Base-by-base conservation (phyloP, 345 rosid genomes). In the Carallia brachiata region DNA sequence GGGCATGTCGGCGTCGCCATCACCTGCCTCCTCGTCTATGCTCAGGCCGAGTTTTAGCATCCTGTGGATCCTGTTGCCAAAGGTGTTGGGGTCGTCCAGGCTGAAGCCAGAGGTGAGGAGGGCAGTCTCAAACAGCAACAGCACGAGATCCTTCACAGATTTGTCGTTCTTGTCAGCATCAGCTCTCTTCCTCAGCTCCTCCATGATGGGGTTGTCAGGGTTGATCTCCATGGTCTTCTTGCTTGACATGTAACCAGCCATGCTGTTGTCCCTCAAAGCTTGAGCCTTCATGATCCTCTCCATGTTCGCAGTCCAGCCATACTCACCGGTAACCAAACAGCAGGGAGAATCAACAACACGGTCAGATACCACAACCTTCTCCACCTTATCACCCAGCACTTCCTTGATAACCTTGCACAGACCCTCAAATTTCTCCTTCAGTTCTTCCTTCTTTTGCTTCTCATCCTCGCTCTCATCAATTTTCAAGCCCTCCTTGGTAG, bases 221-320 rank as follows among this genome's bases (percentile, higher is more conserved):
- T 91, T 91, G 76, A 91, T 88, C 79, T 89, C 95, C 97, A 88
- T 89, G 0, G 97, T 91, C 83, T 92, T 92, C 89, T 90, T 92
- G 81, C 83, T 76, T 0, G 94, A 90, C 96, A 92, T 88, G 79
- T 92, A 92, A 2, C 96, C 92, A 6, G 76, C 98, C 97, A 91
- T 91, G 88, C 85, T 85, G 80, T 34, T 91, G 58, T 89, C 97
- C 77, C 90, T 88, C 86, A 91, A 73, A 0, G 97, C 97, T 65
- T 89, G 97, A 0, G 97, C 95, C 78, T 79, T 91, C 97, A 91
- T 91, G 70, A 91, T 91, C 34, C 97, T 89, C 71, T 91, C 96
- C 97, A 91, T 91, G 87, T 91, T 89, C 10, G 97, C 96, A 0
- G 93, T 89, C 96, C 97, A 88, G 0, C 96, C 97, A 4, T 91